Evolutionary conservation across 768 basidiomycete species (phyloP), one percentile per base, ranked within the genome.

Genomic region (Dacryopinax primogenitus): DNA sequence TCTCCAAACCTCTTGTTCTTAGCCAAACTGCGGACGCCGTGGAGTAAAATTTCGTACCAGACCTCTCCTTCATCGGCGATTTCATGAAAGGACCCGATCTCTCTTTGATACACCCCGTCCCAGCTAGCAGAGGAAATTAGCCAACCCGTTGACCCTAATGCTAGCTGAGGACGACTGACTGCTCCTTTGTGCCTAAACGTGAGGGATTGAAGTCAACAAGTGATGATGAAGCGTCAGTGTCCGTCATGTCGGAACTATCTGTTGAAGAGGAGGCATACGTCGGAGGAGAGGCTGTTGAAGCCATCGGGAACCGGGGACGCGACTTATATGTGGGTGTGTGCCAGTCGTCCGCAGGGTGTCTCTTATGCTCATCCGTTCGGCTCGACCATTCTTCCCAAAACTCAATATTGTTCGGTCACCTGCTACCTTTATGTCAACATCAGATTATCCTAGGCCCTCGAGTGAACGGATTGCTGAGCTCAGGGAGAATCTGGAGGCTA

Each of bases 41-140:
- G 11, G 21, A 23, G 6, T 13, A 26, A 41, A 21, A n/a, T 28
- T 15, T 73, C 81, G 64, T 67, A 89, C 90, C 90, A 92, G 28
- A 90, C 78, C 74, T 92, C 90, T 35, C 90, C 90, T 73, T 90
- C 88, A 71, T 92, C 88, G 21, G 87, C 86, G 33, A 84, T 83
- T 62, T 90, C 90, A 33, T 83, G 76, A 67, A 90, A 92, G 70
- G 88, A 87, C 36, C 72, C 73, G 33, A 91, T 74, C 70, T 92
- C 90, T 41, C 80, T 78, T 37, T 83, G 77, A 73, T 92, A 92
- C 7, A 88, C 84, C 44, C 77, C 69, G 71, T 92, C 87, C 90
- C 90, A 92, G 73, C 89, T 91, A 47, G 32, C 26, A 26, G 18
- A 64, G 23, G 35, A n/a, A 45, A 21, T 63, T 34, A 35, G 35